Evolutionary conservation across 1,284 basidiomycete genomes (phyloP).

Genomic region (Ganoderma lingzhi): DNA sequence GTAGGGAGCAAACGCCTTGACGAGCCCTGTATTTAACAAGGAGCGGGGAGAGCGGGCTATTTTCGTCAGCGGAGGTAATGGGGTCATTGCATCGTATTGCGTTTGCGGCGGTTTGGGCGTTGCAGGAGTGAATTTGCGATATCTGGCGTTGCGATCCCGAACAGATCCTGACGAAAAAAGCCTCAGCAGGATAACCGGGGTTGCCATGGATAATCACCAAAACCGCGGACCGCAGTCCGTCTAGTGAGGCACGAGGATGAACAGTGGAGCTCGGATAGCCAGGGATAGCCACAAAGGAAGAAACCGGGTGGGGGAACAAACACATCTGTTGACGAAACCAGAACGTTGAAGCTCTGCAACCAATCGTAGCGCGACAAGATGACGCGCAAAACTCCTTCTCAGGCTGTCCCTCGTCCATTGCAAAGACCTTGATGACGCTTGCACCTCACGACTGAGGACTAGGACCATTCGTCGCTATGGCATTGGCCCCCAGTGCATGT

Average conservation of each 20-base stretch:
- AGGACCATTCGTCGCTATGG: neutral
- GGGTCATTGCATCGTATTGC: neutral
- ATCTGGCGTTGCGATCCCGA: neutral
- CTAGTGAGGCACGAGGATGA: neutral
- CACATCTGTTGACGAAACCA: neutral
- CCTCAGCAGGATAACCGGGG: neutral
- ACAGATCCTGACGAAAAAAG: neutral
- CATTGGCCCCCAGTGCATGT: neutral
- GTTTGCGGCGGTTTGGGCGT: neutral
- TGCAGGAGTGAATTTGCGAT: neutral
- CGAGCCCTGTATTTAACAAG: neutral
- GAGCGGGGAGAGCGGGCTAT: neutral
- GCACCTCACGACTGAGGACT: neutral
- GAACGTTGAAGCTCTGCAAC: neutral
- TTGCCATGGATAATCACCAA: neutral
- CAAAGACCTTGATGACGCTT: neutral
- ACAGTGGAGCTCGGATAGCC: neutral
- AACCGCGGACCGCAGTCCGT: neutral
- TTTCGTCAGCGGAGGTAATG: neutral
- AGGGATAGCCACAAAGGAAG: neutral
- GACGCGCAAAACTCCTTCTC: neutral
- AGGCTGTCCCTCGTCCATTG: neutral
- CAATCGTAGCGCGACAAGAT: neutral
- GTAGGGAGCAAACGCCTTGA: slow-evolving; percentile 9
- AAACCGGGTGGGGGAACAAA: neutral